phyloP scores from a whole-genome alignment of 1,284 basidiomycete genomes.

The Apiotrichum sp. region DNA sequence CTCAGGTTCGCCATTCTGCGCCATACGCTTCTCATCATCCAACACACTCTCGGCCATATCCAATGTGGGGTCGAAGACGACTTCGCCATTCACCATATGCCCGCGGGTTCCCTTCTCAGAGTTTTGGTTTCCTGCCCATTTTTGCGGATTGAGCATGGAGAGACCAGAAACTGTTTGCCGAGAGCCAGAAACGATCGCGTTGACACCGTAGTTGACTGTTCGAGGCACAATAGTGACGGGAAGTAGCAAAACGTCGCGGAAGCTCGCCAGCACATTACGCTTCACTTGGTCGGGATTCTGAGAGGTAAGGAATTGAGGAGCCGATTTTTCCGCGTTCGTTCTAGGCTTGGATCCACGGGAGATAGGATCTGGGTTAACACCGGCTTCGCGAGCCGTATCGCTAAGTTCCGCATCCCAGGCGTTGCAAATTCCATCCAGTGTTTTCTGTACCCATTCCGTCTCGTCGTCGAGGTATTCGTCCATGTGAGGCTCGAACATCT shows the following conservation, averaged over 20 bases:
- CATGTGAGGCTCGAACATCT: constrained; percentile 92
- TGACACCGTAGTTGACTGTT: constrained; percentile 64
- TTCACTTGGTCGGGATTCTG: constrained; percentile 88
- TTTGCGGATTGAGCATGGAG: constrained; percentile 76
- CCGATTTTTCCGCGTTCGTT: constrained; percentile 10
- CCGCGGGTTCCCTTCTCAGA: constrained; percentile 11
- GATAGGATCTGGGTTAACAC: not conserved
- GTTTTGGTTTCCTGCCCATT: constrained; percentile 55
- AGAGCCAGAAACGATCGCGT: constrained; percentile 58
- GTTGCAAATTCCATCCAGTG: constrained; percentile 68
- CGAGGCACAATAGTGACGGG: constrained; percentile 95
- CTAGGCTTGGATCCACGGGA: not conserved
- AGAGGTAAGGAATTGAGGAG: constrained; percentile 64
- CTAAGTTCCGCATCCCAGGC: constrained; percentile 59
- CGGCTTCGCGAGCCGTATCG: constrained; percentile 3
- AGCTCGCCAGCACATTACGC: constrained; percentile 82
- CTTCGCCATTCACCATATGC: constrained; percentile 27
- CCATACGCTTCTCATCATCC: not conserved
- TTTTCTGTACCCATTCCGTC: constrained; percentile 68
- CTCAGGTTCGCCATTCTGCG: not conserved
- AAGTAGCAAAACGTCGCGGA: constrained; percentile 79
- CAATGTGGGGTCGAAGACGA: constrained; percentile 59
- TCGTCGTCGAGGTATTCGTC: constrained; percentile 96
- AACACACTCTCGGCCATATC: constrained; percentile 3
- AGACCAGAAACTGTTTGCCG: constrained; percentile 76